phyloP scores from a whole-genome alignment of 2,329 filamentous ascomycete species.

The Ascochyta clinopodiicola region DNA sequence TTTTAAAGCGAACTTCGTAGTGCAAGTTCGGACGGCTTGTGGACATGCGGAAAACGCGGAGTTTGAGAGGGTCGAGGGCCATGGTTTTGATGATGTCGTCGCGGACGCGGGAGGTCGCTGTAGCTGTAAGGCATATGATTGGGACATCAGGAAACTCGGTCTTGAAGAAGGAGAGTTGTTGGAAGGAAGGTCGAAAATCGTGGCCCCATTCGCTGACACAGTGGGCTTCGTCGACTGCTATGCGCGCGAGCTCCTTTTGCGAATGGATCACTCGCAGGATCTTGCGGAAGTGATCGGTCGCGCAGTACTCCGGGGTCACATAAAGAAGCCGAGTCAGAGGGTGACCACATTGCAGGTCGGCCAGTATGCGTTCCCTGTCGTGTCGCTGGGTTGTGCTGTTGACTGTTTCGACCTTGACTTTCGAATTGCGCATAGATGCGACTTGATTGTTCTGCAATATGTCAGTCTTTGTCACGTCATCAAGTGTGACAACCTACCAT shows the following conservation, averaged over 20 bases:
- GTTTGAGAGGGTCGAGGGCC: slow-evolving; percentile 66
- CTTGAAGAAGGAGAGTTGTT: slow-evolving; percentile 85
- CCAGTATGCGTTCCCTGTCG: slow-evolving; percentile 73
- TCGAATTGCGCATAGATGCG: slow-evolving; percentile 73
- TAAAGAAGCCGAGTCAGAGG: slow-evolving; percentile 84
- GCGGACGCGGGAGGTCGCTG: slow-evolving; percentile 80
- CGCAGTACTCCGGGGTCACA: slow-evolving; percentile 90
- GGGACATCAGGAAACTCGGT: slow-evolving; percentile 82
- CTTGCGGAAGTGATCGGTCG: slow-evolving; percentile 76
- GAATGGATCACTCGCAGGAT: slow-evolving; percentile 75
- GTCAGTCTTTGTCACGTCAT: neutral
- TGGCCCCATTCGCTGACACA: slow-evolving; percentile 99
- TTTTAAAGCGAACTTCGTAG: slow-evolving; percentile 85
- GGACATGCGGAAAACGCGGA: slow-evolving; percentile 81
- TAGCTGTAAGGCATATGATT: slow-evolving; percentile 91
- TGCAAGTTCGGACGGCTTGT: slow-evolving; percentile 86
- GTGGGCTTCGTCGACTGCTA: slow-evolving; percentile 93
- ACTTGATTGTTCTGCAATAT: slow-evolving; percentile 83
- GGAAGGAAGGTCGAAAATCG: slow-evolving; percentile 93
- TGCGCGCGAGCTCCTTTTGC: slow-evolving; percentile 83
- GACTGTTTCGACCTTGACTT: slow-evolving; percentile 81
- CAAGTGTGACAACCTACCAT: slow-evolving; percentile 66
- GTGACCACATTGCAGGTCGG: slow-evolving; percentile 86
- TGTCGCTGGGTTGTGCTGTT: slow-evolving; percentile 77
- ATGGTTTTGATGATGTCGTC: slow-evolving; percentile 82